Evolutionary conservation across 1,139 yeast species (phyloP).

Genomic region (Tardiomyces digboiensis): DNA sequence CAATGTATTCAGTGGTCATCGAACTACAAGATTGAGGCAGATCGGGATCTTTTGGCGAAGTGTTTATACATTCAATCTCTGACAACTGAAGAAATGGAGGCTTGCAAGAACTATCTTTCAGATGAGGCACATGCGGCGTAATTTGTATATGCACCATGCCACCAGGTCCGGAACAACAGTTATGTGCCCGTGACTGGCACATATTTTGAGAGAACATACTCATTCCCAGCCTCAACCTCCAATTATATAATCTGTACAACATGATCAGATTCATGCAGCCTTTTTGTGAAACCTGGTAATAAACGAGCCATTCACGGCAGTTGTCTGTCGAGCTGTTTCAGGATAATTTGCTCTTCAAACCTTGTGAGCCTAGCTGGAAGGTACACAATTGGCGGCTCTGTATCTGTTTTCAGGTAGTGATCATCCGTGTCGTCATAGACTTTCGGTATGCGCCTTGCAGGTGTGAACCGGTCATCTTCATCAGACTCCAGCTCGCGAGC

Average conservation of each 20-base stretch:
- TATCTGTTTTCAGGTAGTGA: background rate
- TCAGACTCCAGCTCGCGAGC: background rate
- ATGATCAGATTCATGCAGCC: too few species aligned
- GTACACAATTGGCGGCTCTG: background rate
- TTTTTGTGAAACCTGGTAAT: too few species aligned
- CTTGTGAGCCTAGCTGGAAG: background rate
- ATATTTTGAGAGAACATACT: too few species aligned
- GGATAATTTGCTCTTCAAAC: background rate
- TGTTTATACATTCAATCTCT: constrained; percentile 75
- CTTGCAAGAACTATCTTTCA: background rate
- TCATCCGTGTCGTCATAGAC: background rate
- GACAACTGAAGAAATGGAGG: constrained; percentile 66
- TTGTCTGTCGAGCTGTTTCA: background rate
- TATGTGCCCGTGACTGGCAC: too few species aligned
- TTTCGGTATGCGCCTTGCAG: background rate
- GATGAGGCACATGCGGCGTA: background rate
- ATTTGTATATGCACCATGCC: background rate
- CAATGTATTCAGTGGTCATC: constrained; percentile 83
- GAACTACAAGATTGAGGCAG: constrained; percentile 40
- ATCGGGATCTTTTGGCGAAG: constrained; percentile 63
- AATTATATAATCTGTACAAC: too few species aligned
- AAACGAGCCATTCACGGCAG: too few species aligned
- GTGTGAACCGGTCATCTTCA: background rate
- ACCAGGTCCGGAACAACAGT: too few species aligned
- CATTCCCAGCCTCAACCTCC: too few species aligned